Evolutionary conservation across 495 filamentous ascomycete genomes (phyloP).

Genomic region (Neurospora terricola): DNA sequence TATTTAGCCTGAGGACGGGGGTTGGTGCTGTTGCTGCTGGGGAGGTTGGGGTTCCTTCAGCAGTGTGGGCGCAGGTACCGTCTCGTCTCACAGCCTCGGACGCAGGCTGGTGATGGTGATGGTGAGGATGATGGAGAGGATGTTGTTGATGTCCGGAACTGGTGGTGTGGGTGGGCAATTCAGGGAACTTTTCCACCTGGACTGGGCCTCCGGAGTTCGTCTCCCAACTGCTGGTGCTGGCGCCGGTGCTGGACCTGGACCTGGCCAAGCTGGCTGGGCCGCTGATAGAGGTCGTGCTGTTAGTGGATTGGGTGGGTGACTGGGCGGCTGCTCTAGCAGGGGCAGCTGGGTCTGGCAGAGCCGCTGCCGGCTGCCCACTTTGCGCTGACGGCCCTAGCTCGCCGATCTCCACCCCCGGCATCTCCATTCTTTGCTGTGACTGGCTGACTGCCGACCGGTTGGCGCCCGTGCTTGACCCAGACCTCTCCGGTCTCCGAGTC

Average conservation of each 20-base stretch:
- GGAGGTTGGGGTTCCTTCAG: not conserved
- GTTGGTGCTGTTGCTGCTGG: not conserved
- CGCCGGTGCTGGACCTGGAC: not conserved
- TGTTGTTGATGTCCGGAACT: slow-evolving; percentile 3
- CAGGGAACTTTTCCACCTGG: slow-evolving; percentile 18
- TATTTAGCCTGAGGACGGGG: not conserved
- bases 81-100: not conserved
- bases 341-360: slow-evolving; percentile 3
- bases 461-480: slow-evolving; percentile 1
- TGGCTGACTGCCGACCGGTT: slow-evolving; percentile 3
- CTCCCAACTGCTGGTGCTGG: slow-evolving; percentile 3
- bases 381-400: slow-evolving; percentile 10
- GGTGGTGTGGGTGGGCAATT: slow-evolving; percentile 12
- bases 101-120: not conserved
- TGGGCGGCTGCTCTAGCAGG: not conserved
- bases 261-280: not conserved
- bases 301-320: not conserved
- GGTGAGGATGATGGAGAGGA: slow-evolving; percentile 1
- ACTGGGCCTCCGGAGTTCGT: not conserved
- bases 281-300: not conserved
- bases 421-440: not conserved
- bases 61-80: not conserved
- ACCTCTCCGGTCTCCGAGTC: not conserved
- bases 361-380: slow-evolving; percentile 6
- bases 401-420: slow-evolving; percentile 14